Base-by-base conservation (phyloP, 2,329 filamentous ascomycete genomes). In the Fusarium coicis region DNA sequence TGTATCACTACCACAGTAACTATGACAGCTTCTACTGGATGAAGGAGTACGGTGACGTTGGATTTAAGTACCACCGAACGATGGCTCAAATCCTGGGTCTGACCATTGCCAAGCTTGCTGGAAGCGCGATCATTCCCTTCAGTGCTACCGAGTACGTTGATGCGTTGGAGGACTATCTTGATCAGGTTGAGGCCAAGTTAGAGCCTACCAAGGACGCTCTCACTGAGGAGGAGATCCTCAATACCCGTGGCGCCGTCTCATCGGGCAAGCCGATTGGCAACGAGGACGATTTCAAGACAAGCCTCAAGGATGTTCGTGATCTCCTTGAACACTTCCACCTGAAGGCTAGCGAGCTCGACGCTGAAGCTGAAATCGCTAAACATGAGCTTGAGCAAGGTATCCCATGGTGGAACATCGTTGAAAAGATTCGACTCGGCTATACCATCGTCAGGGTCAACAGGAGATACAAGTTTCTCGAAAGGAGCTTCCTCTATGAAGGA, bases 11-110 rank as follows among this genome's bases (percentile, higher is more conserved):
- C 81, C 95, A 97, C 83, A 92, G 91, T 80, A 97, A 97, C 84
- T 97, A 97, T 81, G 95, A 97, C 80, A 94, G 91, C 77, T 96
- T 95, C 81, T 86, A 92, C 81, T 97, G 95, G 95, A 97, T 97
- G 93, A 87, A 91, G 61, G 89, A 87, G 30, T 96, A 89, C 71
- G 94, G 93, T 46, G 95, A 97, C 77, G 86, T 86, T 4, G 88
- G 86, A 28, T 91, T 90, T 63, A 84, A 87, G 50, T 93, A 94
- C 77, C 93, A 94, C 81, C 81, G 86, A 68, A 85, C 91, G 53
- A 89, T 91, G 84, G 87, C 92, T 5, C 91, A 93, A 79, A 80
- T 95, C 18, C 86, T 92, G 49, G 89, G 88, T 23, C 79, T 93
- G 46, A 83, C 91, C 28, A 84, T 90, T 2, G 89, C 90, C 8